Conservation (phyloP, 2,329 filamentous ascomycete species). For the Calonectria hawksworthii region DNA sequence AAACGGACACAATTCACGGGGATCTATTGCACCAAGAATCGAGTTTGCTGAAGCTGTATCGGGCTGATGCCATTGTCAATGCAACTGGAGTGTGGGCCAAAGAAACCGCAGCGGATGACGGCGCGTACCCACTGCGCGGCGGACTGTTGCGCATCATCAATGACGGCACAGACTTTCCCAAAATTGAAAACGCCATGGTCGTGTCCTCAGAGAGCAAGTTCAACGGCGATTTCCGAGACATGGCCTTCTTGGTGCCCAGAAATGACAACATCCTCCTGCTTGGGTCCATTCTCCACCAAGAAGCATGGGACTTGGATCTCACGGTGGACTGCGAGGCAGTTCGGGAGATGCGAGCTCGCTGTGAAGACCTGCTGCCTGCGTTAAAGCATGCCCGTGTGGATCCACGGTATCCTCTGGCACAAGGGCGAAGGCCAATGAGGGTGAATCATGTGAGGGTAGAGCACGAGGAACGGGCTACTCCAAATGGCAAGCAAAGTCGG, state of each 20-base stretch:
- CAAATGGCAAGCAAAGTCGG: not conserved
- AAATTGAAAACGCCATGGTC: constrained; percentile 5
- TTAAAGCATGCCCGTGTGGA: not conserved
- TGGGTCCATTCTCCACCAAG: constrained; percentile 16
- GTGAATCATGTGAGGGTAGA: not conserved
- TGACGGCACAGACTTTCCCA: constrained; percentile 1
- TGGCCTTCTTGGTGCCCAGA: constrained; percentile 16
- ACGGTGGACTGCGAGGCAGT: constrained; percentile 1
- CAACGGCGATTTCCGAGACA: constrained; percentile 5
- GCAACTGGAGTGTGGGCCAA: not conserved
- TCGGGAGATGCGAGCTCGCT: constrained; percentile 4
- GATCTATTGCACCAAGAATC: not conserved
- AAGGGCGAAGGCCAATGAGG: constrained; percentile 11
- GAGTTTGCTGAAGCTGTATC: not conserved
- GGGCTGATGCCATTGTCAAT: constrained; percentile 11
- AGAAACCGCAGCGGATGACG: not conserved
- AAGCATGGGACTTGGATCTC: constrained; percentile 5
- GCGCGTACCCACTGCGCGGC: not conserved
- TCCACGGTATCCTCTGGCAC: constrained; percentile 8
- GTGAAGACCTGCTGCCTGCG: not conserved
- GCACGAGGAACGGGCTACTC: not conserved
- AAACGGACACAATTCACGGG: constrained; percentile 1
- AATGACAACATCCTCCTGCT: constrained; percentile 13
- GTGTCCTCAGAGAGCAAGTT: constrained; percentile 5
- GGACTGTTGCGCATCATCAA: constrained; percentile 15